phyloP scores from a whole-genome alignment of 805 yeast species.

The Suhomyces tanzawaensis region DNA sequence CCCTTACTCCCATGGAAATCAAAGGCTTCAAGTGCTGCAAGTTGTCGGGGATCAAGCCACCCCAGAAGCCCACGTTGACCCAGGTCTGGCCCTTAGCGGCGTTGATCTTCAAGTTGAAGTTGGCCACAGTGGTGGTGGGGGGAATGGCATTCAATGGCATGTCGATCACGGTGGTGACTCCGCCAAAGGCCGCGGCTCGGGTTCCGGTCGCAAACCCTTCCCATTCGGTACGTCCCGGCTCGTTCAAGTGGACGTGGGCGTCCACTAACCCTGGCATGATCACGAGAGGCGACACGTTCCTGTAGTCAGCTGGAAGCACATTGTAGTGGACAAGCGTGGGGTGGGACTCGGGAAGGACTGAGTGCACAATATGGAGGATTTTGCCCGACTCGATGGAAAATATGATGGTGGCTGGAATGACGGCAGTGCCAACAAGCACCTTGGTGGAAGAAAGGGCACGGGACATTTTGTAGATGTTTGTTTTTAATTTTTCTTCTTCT shows the following conservation, averaged over 20 bases:
- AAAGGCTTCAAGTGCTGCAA: slow-evolving; percentile 67
- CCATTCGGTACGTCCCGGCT: slow-evolving; percentile 98
- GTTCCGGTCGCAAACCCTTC: slow-evolving; percentile 98
- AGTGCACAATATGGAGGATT: slow-evolving; percentile 49
- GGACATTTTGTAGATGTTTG: slow-evolving; percentile 42
- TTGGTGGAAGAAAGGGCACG: slow-evolving; percentile 60
- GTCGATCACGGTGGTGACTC: slow-evolving; percentile 92
- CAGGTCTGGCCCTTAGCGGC: slow-evolving; percentile 83
- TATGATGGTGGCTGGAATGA: slow-evolving; percentile 62
- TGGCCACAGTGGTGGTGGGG: slow-evolving; percentile 83
- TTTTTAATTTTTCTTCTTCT: too few species aligned
- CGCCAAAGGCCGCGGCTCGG: slow-evolving; percentile 91
- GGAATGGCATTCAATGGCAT: slow-evolving; percentile 97
- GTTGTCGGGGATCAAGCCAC: slow-evolving; percentile 85
- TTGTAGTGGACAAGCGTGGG: slow-evolving; percentile 41
- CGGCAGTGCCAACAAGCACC: slow-evolving; percentile 49
- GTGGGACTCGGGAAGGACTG: slow-evolving; percentile 37
- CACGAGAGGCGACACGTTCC: slow-evolving; percentile 59
- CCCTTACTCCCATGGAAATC: slow-evolving; percentile 83
- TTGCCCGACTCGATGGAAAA: slow-evolving; percentile 52
- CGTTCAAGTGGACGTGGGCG: slow-evolving; percentile 91
- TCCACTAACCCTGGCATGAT: slow-evolving; percentile 91
- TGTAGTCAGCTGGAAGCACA: slow-evolving; percentile 39
- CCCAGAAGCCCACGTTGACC: slow-evolving; percentile 97
- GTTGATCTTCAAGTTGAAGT: slow-evolving; percentile 67